Evolutionary conservation across 2,329 filamentous ascomycete genomes (phyloP), one percentile per base, ranked within the genome.

Genomic region (Xylariaceae sp.): DNA sequence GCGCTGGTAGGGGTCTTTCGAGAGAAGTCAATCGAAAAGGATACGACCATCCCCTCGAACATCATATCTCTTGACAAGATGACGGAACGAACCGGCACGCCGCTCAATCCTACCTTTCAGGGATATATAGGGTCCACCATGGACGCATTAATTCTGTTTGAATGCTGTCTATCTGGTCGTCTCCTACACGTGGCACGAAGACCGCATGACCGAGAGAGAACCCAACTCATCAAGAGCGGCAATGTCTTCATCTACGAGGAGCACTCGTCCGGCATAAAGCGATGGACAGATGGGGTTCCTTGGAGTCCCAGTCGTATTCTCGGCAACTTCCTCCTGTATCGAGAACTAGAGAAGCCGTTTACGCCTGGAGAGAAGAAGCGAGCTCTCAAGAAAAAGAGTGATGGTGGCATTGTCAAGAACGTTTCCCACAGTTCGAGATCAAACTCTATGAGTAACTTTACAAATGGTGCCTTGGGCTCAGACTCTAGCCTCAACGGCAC

Each of bases 161-260:
- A 96, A 68, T 88, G 85, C 9, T 90, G 87, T 61, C 76, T 96
- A 14, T 78, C 76, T 34, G 90, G 90, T 11, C 73, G 78, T 17
- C 74, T 93, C 9, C 80, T 80, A 45, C 90, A 94, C 68, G 88
- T 94, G 17, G 84, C 89, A 16, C 86, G 92, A 45, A 81, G 92
- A 48, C 92, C 92, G 1, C 90, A 96, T 68, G 92, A 96, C 63
- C 81, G 90, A 47, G 92, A 96, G 71, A 81, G 91, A 47, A 76
- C 78, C 19, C 78, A 83, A 17, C 81, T 96, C 47, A 94, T 96
- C 66, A 82, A 82, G 60, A 95, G 90, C 60, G 92, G 92, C 34
- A 87, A 88, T 60, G 82, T 96, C 43, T 94, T 96, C 71, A 89
- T 96, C 59, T 97, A 96, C 69, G 90, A 96, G 65, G 90, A 96